Percentiles rank a stretch among this genome's conserved stretches.
Evolutionary conservation across 192 early-diverging fungal species (phyloP).

Genomic region (Dissophora globulifera): DNA sequence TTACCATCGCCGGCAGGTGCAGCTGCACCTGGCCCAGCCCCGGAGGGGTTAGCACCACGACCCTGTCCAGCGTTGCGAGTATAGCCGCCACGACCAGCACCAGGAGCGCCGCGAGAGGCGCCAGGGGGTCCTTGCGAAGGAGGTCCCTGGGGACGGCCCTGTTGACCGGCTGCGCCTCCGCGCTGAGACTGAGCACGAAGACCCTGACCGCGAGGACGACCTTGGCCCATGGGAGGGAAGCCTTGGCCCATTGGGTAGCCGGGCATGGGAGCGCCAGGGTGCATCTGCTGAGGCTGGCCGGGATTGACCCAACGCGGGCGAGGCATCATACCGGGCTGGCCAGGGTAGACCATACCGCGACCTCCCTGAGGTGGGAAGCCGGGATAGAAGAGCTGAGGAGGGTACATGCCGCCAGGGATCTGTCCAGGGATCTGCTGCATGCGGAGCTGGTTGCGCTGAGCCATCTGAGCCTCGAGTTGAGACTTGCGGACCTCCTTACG

Average conservation of each 20-base stretch:
- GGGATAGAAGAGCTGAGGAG: slow-evolving; percentile 50
- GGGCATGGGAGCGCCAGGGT: slow-evolving; percentile 43
- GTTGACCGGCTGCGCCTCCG: slow-evolving; percentile 56
- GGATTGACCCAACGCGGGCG: slow-evolving; percentile 53
- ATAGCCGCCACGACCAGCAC: slow-evolving; percentile 38
- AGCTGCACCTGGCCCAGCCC: slow-evolving; percentile 13
- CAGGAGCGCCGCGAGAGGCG: slow-evolving; percentile 47
- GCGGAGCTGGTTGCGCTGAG: slow-evolving; percentile 86
- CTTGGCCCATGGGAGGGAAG: slow-evolving; percentile 69
- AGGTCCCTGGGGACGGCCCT: slow-evolving; percentile 44
- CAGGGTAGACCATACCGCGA: slow-evolving; percentile 44
- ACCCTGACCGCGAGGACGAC: slow-evolving; percentile 59
- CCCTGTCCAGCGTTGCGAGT: slow-evolving; percentile 27
- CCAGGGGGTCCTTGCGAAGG: slow-evolving; percentile 43
- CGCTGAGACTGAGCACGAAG: slow-evolving; percentile 61
- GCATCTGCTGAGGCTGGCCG: slow-evolving; percentile 41
- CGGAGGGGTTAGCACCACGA: slow-evolving; percentile 16
- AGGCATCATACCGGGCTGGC: slow-evolving; percentile 50
- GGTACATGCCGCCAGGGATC: slow-evolving; percentile 54
- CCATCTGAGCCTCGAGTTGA: slow-evolving; percentile 94
- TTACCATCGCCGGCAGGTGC: slow-evolving; percentile 36
- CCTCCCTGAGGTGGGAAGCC: slow-evolving; percentile 55
- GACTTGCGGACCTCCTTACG: slow-evolving; percentile 95
- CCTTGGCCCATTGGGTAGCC: slow-evolving; percentile 53
- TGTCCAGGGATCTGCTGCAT: slow-evolving; percentile 72